A percentile compares a stretch with the other conserved stretches of the same genome.
These are phyloP conservation scores for Buxus sempervirens DNA, from an alignment of 164 flowering plant genomes.

Conservation along the genomic window DNA sequence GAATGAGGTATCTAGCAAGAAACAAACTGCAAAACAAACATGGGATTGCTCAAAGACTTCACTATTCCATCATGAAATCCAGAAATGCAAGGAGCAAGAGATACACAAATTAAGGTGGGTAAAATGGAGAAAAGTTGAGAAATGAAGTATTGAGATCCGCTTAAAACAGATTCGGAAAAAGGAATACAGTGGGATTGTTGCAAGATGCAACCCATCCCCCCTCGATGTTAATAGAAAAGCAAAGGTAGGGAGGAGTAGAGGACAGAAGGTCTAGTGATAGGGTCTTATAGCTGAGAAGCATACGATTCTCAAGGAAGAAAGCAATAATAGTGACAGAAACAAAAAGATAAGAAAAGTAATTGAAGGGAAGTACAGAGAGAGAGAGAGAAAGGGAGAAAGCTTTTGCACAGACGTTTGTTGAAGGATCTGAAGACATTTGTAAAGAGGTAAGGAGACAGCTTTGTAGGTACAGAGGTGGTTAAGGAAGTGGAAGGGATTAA, in stretches of 20 bases:
- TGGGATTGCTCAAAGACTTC: neutral
- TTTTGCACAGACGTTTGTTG: neutral
- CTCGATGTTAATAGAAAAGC: constrained; percentile 27
- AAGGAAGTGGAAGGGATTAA: too few species aligned
- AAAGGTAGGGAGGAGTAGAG: constrained; percentile 18
- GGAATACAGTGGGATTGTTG: neutral
- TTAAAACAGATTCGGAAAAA: neutral
- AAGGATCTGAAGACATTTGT: neutral
- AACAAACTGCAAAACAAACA: neutral
- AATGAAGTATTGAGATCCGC: neutral
- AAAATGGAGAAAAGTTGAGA: neutral
- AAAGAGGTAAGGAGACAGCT: neutral
- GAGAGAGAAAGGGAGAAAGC: neutral
- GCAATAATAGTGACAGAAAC: constrained; percentile 14
- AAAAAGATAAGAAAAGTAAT: constrained; percentile 14
- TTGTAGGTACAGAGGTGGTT: too few species aligned
- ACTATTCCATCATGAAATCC: neutral
- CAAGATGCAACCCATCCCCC: constrained; percentile 6
- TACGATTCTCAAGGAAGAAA: constrained; percentile 32
- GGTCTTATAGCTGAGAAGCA: constrained; percentile 6
- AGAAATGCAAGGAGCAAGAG: neutral
- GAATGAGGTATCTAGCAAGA: neutral
- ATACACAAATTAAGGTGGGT: neutral
- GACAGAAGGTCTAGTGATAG: constrained; percentile 10
- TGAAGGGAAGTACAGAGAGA: constrained; percentile 11